These are phyloP conservation scores for Cyberlindnera mycetangii DNA, from an alignment of 805 yeast species.

Conservation along the genomic window DNA sequence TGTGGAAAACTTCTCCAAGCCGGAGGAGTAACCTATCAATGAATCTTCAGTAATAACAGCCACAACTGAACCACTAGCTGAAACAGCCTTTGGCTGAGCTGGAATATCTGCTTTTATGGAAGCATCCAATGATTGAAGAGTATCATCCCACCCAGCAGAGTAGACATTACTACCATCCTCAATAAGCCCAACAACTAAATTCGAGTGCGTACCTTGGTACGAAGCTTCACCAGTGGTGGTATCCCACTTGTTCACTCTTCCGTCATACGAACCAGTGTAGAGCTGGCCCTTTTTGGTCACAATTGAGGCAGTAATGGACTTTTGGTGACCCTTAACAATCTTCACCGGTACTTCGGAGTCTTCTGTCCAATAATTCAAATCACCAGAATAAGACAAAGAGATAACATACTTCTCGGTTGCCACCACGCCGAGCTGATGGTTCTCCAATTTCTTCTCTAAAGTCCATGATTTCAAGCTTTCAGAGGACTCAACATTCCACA, in stretches of 20 bases:
- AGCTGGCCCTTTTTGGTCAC: constrained; percentile 29
- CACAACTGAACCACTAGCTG: constrained; percentile 34
- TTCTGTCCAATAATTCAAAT: constrained; percentile 54
- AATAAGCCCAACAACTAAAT: constrained; percentile 58
- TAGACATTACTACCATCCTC: constrained; percentile 32
- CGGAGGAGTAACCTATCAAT: constrained; percentile 32
- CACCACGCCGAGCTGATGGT: constrained; percentile 80
- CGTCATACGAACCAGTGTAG: constrained; percentile 80
- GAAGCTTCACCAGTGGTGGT: constrained; percentile 35
- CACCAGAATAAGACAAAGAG: constrained; percentile 70
- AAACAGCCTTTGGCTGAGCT: constrained; percentile 50
- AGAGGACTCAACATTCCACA: constrained; percentile 53
- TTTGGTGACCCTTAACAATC: constrained; percentile 74
- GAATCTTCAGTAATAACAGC: constrained; percentile 41
- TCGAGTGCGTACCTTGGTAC: constrained; percentile 49
- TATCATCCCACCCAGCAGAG: constrained; percentile 91
- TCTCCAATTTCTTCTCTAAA: constrained; percentile 44
- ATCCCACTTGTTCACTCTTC: constrained; percentile 64
- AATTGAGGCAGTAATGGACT: constrained; percentile 63
- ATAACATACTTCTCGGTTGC: constrained; percentile 59
- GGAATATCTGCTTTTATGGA: constrained; percentile 33
- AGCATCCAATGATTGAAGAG: constrained; percentile 41
- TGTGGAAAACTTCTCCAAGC: constrained; percentile 29
- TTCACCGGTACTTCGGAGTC: constrained; percentile 32
- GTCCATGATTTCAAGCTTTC: constrained; percentile 49